phyloP scores from a whole-genome alignment of 129 eudicot species.

The Centella asiatica region DNA sequence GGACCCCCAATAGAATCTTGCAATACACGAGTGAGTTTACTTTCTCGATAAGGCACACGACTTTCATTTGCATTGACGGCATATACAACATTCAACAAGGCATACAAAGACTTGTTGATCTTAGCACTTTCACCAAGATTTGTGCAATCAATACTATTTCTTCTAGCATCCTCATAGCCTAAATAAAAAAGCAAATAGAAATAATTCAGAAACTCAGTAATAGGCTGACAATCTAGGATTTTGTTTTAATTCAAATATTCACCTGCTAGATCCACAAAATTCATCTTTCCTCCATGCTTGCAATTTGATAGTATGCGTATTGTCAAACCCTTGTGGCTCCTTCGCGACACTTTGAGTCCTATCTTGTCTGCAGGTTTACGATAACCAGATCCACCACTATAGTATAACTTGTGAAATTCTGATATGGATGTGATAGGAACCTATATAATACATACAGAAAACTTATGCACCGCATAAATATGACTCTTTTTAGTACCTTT shows the following conservation, averaged over 20 bases:
- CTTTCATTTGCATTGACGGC: conserved; percentile 61
- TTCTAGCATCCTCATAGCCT: conserved; percentile 74
- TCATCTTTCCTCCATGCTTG: conserved; percentile 49
- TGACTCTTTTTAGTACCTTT: too few species aligned
- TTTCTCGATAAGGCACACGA: conserved; percentile 78
- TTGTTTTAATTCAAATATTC: neutral
- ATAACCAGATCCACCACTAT: conserved; percentile 11
- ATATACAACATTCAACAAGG: conserved; percentile 53
- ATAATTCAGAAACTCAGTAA: neutral
- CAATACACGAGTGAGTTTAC: conserved; percentile 64
- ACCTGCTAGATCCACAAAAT: conserved; percentile 93
- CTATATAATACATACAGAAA: conserved; percentile 23
- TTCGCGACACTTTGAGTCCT: conserved; percentile 35
- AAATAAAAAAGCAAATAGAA: neutral
- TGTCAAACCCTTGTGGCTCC: conserved; percentile 70
- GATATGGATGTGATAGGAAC: conserved; percentile 43
- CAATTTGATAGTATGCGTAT: conserved; percentile 33
- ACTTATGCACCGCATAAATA: neutral
- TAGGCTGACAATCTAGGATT: neutral
- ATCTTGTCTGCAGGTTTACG: conserved; percentile 33
- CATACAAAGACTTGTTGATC: conserved; percentile 66
- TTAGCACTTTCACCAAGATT: conserved; percentile 37
- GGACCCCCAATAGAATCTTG: conserved; percentile 75
- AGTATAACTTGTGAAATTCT: conserved; percentile 49
- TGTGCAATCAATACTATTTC: conserved; percentile 41